Evolutionary conservation across 345 rosid genomes (phyloP).

Genomic region (Brassica incana): DNA sequence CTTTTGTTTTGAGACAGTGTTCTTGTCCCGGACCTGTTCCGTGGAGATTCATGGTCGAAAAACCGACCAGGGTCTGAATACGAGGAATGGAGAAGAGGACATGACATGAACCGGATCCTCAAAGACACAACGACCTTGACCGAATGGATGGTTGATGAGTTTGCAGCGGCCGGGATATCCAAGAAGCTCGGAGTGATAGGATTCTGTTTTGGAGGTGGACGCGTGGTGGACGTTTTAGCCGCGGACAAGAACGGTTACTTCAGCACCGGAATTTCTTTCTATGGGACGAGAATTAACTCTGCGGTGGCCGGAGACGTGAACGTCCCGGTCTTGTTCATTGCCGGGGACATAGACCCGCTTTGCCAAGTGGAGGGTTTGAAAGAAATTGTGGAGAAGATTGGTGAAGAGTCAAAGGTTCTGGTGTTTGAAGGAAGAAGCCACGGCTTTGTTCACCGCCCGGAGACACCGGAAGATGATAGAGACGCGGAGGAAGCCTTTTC

Average conservation of each 20-base stretch:
- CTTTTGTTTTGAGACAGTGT: conserved; percentile 53
- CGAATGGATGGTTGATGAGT: conserved; percentile 80
- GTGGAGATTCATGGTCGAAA: conserved; percentile 77
- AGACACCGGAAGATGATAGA: conserved; percentile 67
- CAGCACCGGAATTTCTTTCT: conserved; percentile 72
- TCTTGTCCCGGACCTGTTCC: conserved; percentile 84
- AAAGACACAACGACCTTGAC: conserved; percentile 53
- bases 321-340: conserved; percentile 71
- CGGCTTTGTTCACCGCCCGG: conserved; percentile 73
- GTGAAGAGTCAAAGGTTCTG: conserved; percentile 50
- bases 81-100: conserved; percentile 60
- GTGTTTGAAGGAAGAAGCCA: conserved; percentile 76
- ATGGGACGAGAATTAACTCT: conserved; percentile 75
- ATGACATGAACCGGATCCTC: conserved; percentile 51
- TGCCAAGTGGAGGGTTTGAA: conserved; percentile 52
- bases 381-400: conserved; percentile 51
- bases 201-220: conserved; percentile 86
- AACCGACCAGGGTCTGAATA: conserved; percentile 44
- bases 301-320: conserved; percentile 45
- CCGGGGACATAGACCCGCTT: conserved; percentile 74
- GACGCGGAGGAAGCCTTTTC: conserved; percentile 79
- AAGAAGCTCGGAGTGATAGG: conserved; percentile 83
- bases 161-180: conserved; percentile 71
- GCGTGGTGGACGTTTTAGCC: conserved; percentile 63
- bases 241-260: conserved; percentile 52